A percentile compares a stretch with the other conserved stretches of the same genome.
Evolutionary conservation across 257 asterid species (phyloP).

Genomic region (Galeopsis tetrahit): DNA sequence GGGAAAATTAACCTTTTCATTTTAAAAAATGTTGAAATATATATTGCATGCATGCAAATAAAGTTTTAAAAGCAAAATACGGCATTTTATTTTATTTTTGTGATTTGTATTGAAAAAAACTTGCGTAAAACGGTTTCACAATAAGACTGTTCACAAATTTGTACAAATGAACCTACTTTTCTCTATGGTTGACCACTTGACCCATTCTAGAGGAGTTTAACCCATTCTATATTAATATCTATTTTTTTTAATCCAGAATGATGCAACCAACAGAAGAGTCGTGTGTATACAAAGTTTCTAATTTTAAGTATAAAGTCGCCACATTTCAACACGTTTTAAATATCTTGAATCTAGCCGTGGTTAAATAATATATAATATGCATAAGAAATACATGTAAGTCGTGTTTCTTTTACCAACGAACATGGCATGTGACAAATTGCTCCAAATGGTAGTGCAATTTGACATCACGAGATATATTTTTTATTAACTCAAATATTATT

Average conservation of each 20-base stretch:
- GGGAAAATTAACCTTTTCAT: too few relatives aligned
- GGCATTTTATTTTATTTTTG: too few relatives aligned
- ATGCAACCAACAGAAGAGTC: conserved; percentile 5
- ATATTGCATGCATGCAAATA: too few relatives aligned
- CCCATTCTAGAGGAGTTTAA: not conserved
- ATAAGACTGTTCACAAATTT: too few relatives aligned
- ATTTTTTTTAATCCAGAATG: not conserved
- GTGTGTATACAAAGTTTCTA: conserved; percentile 20
- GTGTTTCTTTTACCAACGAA: conserved; percentile 21
- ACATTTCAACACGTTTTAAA: conserved; percentile 25
- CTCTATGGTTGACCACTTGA: not conserved
- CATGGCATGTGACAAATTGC: conserved; percentile 26
- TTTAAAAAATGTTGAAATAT: too few relatives aligned
- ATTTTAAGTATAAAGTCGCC: conserved; percentile 22
- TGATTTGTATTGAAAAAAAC: too few relatives aligned
- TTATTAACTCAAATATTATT: conserved; percentile 1
- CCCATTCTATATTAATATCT: not conserved
- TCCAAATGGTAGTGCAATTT: not conserved
- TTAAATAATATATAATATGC: not conserved
- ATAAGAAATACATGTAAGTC: conserved; percentile 16
- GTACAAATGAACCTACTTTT: too few relatives aligned
- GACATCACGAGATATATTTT: not conserved
- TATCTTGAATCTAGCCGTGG: conserved; percentile 2
- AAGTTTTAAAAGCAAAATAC: too few relatives aligned
- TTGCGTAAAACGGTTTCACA: too few relatives aligned